Evolutionary conservation across 2,329 filamentous ascomycete species (phyloP), one percentile per base, ranked within the genome.

Genomic region (Trichoderma pleuroti): DNA sequence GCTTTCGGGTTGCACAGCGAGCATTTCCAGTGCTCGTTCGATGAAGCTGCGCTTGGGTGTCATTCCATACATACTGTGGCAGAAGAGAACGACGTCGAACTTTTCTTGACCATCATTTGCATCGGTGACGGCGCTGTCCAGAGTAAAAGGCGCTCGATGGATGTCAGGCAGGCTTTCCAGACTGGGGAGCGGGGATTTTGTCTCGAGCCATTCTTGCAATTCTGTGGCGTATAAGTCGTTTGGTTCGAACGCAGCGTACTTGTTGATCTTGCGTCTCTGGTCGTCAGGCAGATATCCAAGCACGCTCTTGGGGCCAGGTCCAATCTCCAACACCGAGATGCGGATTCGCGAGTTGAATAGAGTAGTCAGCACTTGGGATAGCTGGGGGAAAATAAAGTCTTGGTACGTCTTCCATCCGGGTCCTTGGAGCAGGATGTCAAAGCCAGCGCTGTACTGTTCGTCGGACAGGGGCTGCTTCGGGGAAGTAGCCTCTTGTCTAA

Each of bases 1-100:
- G n/a, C 74, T 80, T 70, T 78, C 72, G 72, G 79, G 77, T 39
- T 74, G 70, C 68, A 81, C 73, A 72, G 73, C 76, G 36, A 90
- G 85, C 82, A 87, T 81, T 21, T 76, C 73, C 9, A 90, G 75
- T 2, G 85, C 83, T 21, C 72, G 74, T 75, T 84, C 76, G 72
- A 91, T 83, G 71, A 81, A 83, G 2, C 16, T 75, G n/a, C 72
- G 74, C 73, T 87, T 86, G 3, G 82, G 81, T 0, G 80, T 81
- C 84, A 90, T 86, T 71, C 86, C 87, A 73, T 90, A 90, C 84
- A 90, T 84, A 79, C 88, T 89, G 76, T 90, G 88, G 73, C 87
- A 90, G 77, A 91, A 88, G 5, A 91, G 75, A 21, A 91, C 76
- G 52, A 90, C 14, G 72, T 91, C 84, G 74, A 84, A 90, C 71